phyloP scores from a whole-genome alignment of 1,284 basidiomycete species.

The Ustilago shanxiensis region DNA sequence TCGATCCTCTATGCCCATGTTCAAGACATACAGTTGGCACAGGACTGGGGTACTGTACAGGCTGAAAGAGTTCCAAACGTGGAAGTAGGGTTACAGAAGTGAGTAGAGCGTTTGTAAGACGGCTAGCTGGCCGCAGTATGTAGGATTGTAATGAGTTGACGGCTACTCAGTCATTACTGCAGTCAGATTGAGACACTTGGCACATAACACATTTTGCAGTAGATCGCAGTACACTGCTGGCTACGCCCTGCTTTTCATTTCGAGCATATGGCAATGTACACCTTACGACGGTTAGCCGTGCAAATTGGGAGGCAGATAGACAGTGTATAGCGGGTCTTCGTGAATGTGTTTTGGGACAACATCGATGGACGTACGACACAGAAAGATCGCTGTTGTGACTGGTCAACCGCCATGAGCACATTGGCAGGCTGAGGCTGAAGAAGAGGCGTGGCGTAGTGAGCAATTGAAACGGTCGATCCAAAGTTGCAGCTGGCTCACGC shows the following conservation, averaged over 20 bases:
- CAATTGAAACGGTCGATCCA: conserved; percentile 21
- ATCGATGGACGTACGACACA: background rate
- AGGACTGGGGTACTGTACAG: too few relatives aligned
- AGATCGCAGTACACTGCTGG: too few relatives aligned
- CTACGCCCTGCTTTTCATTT: too few relatives aligned
- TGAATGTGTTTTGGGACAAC: too few relatives aligned
- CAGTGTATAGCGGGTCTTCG: background rate
- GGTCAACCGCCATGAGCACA: background rate
- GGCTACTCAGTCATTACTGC: background rate
- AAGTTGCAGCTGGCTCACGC: conserved; percentile 38
- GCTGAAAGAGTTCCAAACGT: background rate
- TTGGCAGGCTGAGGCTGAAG: background rate
- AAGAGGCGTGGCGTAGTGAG: conserved; percentile 9
- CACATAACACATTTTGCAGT: too few relatives aligned
- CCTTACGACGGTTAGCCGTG: too few relatives aligned
- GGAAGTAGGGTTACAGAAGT: conserved; percentile 5
- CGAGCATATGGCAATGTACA: too few relatives aligned
- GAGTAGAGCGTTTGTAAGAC: background rate
- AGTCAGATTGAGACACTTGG: conserved; percentile 9
- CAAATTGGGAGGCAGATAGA: background rate
- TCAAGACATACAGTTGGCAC: conserved; percentile 1
- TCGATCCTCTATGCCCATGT: conserved; percentile 1
- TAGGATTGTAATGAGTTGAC: too few relatives aligned
- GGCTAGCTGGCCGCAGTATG: background rate
- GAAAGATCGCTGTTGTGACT: background rate